Base-by-base conservation (phyloP, 192 early-diverging fungal species). In the Coemansia sp. region DNA sequence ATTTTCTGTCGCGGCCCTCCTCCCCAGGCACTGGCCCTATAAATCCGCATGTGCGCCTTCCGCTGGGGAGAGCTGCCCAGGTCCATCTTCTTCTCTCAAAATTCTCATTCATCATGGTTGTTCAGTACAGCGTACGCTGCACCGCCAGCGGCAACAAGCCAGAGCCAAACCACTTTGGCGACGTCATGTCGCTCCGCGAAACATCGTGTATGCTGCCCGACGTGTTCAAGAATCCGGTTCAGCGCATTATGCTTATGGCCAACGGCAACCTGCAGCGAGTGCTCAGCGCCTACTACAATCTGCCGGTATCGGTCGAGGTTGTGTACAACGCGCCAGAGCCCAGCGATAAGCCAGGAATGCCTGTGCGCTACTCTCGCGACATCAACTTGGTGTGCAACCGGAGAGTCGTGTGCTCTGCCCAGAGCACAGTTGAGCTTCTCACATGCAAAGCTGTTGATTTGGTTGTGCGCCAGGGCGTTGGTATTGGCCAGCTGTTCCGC, bases 181-280 rank as follows among this genome's bases (percentile, higher is more conserved):
- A 81, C 51, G 73, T 75, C 40, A 81, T 75, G 73, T 71, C 73
- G 21, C 73, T 67, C 65, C 75, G 75, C 64, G 81, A 77, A 60
- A 78, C 81, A 12, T 70, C 68, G 37, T 82, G 81, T 63, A 71
- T 82, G 67, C 67, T 82, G 25, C 74, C 75, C 5, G 68, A 60
- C 0, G 63, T 74, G 10, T 74, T 78, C 68, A 77, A 68, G 51
- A 63, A 67, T 40, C 75, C 75, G 0, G 67, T 77, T 23, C 75
- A 82, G 66, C 81, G 81, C 63, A 74, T 82, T 64, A 73, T 82
- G 70, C 74, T 82, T 10, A 78, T 69, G 68, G 71, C 75, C 38
- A 82, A 78, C 63, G 81, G 81, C 61, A 78, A 77, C 48, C 71
- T 82, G 46, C 81, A 82, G 70, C 67, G 81, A 11, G 69, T 82